These are phyloP conservation scores for Medicago truncatula DNA, from an alignment of 306 rosid genomes.

Conservation along the genomic window MtrunA17r5.0-ANR NC_053042.1:26637501-26638000, in stretches of 20 bases:
- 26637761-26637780: conserved; percentile 5
- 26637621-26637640: neutral
- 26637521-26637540: conserved; percentile 4
- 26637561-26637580: neutral
- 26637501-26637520: neutral
- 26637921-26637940: conserved; percentile 61
- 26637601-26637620: neutral
- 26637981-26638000: conserved; percentile 99
- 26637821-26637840: neutral
- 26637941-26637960: conserved; percentile 76
- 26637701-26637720: neutral
- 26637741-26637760: neutral
- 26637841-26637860: neutral
- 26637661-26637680: neutral
- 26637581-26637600: neutral
- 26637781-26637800: neutral
- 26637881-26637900: neutral
- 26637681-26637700: neutral
- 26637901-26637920: conserved; percentile 52
- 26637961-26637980: conserved; percentile 98
- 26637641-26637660: neutral
- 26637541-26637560: neutral
- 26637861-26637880: conserved; percentile 14
- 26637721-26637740: neutral
- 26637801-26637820: neutral